Conservation (phyloP, 768 basidiomycete genomes). For the Chalciporus piperatus region DNA sequence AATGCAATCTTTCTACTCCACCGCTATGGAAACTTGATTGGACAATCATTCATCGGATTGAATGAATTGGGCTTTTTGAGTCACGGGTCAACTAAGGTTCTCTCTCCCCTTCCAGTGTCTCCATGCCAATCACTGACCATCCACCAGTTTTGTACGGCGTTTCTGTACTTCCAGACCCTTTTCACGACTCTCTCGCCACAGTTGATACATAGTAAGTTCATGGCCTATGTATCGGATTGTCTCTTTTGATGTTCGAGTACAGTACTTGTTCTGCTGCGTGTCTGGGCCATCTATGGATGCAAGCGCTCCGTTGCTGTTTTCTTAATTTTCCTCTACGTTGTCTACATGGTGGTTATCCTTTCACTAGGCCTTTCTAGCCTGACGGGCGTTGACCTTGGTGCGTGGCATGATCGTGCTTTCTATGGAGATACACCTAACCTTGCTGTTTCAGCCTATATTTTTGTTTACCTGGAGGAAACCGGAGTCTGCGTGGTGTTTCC, state of each 20-base stretch:
- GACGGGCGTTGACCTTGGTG: no score
- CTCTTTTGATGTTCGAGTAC: neutral
- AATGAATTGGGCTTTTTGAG: conserved; percentile 22
- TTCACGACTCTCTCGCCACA: conserved; percentile 16
- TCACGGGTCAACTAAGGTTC: conserved; percentile 14
- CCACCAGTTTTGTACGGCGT: conserved; percentile 15
- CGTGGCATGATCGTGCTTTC: no score
- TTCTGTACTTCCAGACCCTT: neutral
- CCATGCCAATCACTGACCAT: neutral
- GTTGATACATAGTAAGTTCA: conserved; percentile 21
- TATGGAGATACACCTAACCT: no score
- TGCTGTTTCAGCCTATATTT: no score
- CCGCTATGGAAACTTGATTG: conserved; percentile 15
- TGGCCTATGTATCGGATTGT: neutral
- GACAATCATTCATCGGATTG: conserved; percentile 20
- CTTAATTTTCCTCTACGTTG: conserved; percentile 5
- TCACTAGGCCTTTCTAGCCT: no score
- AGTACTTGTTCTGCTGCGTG: conserved; percentile 26
- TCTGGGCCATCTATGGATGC: conserved; percentile 23
- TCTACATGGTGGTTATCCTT: conserved; percentile 5
- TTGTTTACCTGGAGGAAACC: no score
- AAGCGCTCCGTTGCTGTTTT: neutral
- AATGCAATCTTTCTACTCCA: conserved; percentile 20
- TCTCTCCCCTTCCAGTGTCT: neutral
- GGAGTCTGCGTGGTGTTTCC: no score